Evolutionary conservation across 2,329 filamentous ascomycete genomes (phyloP), one percentile per base, ranked within the genome.

Genomic region (Fusarium liriodendri): DNA sequence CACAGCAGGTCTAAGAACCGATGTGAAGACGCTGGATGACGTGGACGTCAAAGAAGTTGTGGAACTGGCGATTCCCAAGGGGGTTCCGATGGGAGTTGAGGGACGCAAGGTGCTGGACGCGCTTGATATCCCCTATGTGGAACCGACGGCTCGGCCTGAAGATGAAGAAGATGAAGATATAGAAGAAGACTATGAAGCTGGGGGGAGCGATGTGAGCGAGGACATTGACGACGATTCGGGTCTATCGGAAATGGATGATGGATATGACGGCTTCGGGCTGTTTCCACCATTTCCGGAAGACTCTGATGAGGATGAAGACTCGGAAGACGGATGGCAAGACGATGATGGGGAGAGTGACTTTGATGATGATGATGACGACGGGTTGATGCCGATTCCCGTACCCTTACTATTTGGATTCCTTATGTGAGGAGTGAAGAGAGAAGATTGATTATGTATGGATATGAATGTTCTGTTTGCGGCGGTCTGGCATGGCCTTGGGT

Each of bases 41-140:
- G 60, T 67, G 22, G 59, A 68, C 18, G 42, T 79, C 8, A 79
- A 71, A 66, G 62, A 73, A 38, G 60, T 79, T 5, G 71, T 79
- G 55, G 66, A 77, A 32, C 58, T 67, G 25, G 76, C 75, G 9
- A 70, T 79, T 16, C 76, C 77, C 9, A 73, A 64, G 18, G 59
- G 62, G n/a, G 70, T 72, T 42, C 20, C 55, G n/a, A 38, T 79
- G 9, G 76, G 69, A 18, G 33, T 63, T 22, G 71, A 77, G 16
- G 77, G 76, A 33, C 74, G 69, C 40, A 75, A 76, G 20, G 77
- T 79, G 33, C 64, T 79, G 37, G 74, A 78, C 29, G 71, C 66
- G 14, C 67, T 79, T 38, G 77, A 69, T 45, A 79, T 79, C n/a
- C 54, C 65, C 25, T 78, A 78, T 32, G 70, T 69, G 52, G 74